These are phyloP conservation scores for Trichoderma oligosporum DNA, from an alignment of 2,329 filamentous ascomycete genomes.

Conservation along the genomic window DNA sequence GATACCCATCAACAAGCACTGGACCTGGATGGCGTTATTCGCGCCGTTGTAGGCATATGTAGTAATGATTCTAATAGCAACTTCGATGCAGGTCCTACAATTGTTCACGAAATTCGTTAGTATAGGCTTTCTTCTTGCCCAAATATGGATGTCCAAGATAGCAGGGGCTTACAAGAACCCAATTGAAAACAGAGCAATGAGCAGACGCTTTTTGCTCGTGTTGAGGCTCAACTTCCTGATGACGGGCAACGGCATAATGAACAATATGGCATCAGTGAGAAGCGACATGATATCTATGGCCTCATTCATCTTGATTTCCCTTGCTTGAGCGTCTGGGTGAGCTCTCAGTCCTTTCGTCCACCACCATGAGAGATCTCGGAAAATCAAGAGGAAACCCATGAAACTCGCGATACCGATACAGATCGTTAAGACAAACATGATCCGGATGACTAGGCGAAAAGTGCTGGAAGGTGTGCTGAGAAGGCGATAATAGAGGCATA, in stretches of 20 bases:
- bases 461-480: constrained; percentile 7
- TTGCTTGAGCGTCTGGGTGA: neutral
- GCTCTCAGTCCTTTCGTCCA: constrained; percentile 8
- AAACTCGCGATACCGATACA: neutral
- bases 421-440: constrained; percentile 10
- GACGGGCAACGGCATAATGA: constrained; percentile 8
- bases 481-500: constrained; percentile 10
- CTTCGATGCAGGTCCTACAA: constrained; percentile 8
- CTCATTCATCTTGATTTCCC: constrained; percentile 9
- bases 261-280: constrained; percentile 6
- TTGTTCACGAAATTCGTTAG: neutral
- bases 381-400: constrained; percentile 5
- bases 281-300: constrained; percentile 12
- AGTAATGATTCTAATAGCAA: constrained; percentile 10
- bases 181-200: constrained; percentile 7
- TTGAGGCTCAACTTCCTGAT: constrained; percentile 8
- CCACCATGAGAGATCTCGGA: constrained; percentile 13
- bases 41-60: constrained; percentile 2
- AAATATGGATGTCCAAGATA: neutral
- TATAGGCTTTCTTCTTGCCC: too few relatives aligned
- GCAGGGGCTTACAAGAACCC: neutral
- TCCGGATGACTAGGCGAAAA: neutral
- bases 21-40: constrained; percentile 5
- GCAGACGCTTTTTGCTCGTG: constrained; percentile 4
- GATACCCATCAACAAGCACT: constrained; percentile 5